A percentile compares a stretch with the other conserved stretches of the same genome.
phyloP scores from a whole-genome alignment of 345 rosid species.

The Bruguiera parviflora region DNA sequence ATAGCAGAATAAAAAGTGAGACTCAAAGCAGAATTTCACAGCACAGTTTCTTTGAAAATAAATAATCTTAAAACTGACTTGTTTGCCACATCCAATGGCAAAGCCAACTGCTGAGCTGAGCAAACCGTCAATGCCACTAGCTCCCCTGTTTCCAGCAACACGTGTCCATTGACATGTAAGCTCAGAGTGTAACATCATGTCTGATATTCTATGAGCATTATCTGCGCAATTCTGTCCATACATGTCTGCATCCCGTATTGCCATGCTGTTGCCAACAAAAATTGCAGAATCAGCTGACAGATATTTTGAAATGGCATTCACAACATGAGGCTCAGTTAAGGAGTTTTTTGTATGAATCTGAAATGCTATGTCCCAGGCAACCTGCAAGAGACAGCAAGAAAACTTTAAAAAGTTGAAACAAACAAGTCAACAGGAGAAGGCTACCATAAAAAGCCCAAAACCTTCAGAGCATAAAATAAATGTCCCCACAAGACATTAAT shows the following conservation, averaged over 20 bases:
- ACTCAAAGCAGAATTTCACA: not conserved
- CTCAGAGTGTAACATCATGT: constrained; percentile 40
- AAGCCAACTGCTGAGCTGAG: constrained; percentile 89
- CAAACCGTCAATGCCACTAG: constrained; percentile 98
- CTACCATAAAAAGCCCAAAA: not conserved
- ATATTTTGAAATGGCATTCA: constrained; percentile 53
- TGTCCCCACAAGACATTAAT: not conserved
- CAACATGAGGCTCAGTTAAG: constrained; percentile 81
- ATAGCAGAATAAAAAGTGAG: not conserved
- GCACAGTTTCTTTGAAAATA: not conserved
- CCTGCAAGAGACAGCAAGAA: constrained; percentile 44
- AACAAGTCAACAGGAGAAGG: no score
- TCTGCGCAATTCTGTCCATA: constrained; percentile 55
- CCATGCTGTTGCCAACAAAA: constrained; percentile 95
- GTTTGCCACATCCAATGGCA: constrained; percentile 81
- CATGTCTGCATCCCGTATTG: constrained; percentile 88
- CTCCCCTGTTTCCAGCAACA: constrained; percentile 94
- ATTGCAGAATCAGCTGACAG: constrained; percentile 64
- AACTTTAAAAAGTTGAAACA: constrained; percentile 3
- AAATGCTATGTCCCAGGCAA: constrained; percentile 62
- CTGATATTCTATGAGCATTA: constrained; percentile 26
- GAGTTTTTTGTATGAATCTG: constrained; percentile 55
- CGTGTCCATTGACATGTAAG: constrained; percentile 54
- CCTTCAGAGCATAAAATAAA: not conserved
- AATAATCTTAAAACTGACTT: constrained; percentile 39